Percentiles rank a stretch among this genome's conserved stretches.
Evolutionary conservation across 1,284 basidiomycete genomes (phyloP).

Genomic region (Phaffia rhodozyma): DNA sequence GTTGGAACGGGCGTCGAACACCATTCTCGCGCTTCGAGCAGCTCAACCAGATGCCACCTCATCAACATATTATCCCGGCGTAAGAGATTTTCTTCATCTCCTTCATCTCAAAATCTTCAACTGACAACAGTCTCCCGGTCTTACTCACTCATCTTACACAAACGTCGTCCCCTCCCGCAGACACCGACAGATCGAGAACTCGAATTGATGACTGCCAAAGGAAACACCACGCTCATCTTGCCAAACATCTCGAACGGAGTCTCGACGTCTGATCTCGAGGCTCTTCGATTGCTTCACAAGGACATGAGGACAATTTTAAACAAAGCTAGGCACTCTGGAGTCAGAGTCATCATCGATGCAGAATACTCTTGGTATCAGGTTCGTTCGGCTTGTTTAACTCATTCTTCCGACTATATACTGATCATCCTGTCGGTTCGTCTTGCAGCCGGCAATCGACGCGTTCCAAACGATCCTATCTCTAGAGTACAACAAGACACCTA

Average conservation of each 20-base stretch:
- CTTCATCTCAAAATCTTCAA: conserved; percentile 10
- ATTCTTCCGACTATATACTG: neutral
- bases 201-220: conserved; percentile 40
- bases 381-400: conserved; percentile 1
- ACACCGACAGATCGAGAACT: conserved; percentile 30
- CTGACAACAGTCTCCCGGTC: conserved; percentile 9
- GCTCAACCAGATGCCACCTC: neutral
- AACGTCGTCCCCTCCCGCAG: neutral
- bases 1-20: conserved; percentile 33
- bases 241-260: conserved; percentile 30
- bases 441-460: conserved; percentile 70
- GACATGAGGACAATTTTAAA: conserved; percentile 50
- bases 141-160: neutral
- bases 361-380: conserved; percentile 64
- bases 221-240: conserved; percentile 32
- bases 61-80: conserved; percentile 14
- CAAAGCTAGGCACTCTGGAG: conserved; percentile 43
- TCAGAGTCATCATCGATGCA: conserved; percentile 60
- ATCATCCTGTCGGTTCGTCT: neutral
- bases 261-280: conserved; percentile 42
- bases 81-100: neutral
- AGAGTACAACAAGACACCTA: conserved; percentile 54
- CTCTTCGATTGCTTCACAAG: conserved; percentile 48
- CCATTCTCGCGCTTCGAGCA: conserved; percentile 31
- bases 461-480: conserved; percentile 60